Evolutionary conservation across 192 early-diverging fungal species (phyloP).

Genomic region (Umbelopsis sp.): DNA sequence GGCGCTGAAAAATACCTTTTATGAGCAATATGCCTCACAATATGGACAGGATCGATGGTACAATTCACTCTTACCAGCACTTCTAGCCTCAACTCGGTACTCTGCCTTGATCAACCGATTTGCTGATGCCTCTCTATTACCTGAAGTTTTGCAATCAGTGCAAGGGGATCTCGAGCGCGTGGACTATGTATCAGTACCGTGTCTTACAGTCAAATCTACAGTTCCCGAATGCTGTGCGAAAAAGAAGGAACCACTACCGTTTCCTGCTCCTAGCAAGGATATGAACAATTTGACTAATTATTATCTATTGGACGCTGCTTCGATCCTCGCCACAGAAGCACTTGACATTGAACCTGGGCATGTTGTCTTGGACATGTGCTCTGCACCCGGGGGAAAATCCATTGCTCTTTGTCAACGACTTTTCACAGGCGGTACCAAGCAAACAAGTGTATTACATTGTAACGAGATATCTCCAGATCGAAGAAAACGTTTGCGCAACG

Average conservation of each 20-base stretch:
- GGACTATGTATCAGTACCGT: not conserved
- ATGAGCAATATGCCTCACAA: not conserved
- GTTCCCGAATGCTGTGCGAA: not conserved
- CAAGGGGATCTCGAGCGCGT: conserved; percentile 13
- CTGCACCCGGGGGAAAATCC: conserved; percentile 58
- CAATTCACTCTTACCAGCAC: not conserved
- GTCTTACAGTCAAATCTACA: not conserved
- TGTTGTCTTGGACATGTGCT: conserved; percentile 76
- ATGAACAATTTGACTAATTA: conserved; percentile 30
- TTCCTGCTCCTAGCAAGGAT: conserved; percentile 34
- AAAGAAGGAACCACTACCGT: conserved; percentile 14
- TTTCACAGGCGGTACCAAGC: conserved; percentile 25
- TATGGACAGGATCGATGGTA: conserved; percentile 10
- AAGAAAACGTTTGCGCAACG: conserved; percentile 42
- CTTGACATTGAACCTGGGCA: conserved; percentile 75
- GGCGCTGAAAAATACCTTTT: not conserved
- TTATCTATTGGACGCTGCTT: conserved; percentile 74
- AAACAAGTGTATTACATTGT: conserved; percentile 29
- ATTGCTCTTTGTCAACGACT: conserved; percentile 48
- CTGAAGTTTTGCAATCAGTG: not conserved
- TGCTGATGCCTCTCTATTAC: not conserved
- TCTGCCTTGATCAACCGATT: conserved; percentile 14
- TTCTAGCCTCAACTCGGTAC: not conserved
- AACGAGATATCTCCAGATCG: conserved; percentile 49
- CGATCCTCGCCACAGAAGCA: conserved; percentile 77